phyloP scores from a whole-genome alignment of 2,329 filamentous ascomycete species.

The Pyrenophora seminiperda region DNA sequence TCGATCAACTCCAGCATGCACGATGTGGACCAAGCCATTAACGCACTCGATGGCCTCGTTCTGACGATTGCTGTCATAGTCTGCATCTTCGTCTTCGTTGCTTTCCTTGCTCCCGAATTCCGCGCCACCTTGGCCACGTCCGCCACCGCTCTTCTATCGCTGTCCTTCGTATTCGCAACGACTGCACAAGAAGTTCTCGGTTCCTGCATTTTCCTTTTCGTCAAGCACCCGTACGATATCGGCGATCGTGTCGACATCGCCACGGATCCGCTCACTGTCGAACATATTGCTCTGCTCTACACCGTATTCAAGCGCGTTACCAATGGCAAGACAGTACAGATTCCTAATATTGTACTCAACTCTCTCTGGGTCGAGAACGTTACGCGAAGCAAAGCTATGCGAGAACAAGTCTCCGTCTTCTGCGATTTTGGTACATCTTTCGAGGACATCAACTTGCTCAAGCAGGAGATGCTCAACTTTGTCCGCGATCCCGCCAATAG shows the following conservation, averaged over 20 bases:
- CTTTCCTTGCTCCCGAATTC: slow-evolving; percentile 87
- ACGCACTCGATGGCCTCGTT: slow-evolving; percentile 85
- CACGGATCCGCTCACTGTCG: slow-evolving; percentile 74
- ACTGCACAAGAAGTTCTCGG: slow-evolving; percentile 95
- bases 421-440: slow-evolving; percentile 87
- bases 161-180: slow-evolving; percentile 95
- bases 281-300: slow-evolving; percentile 92
- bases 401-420: slow-evolving; percentile 78
- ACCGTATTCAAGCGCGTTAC: slow-evolving; percentile 86
- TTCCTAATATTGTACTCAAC: slow-evolving; percentile 92
- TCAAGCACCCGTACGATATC: slow-evolving; percentile 97
- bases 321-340: slow-evolving; percentile 77
- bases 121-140: slow-evolving; percentile 85
- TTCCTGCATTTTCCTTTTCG: slow-evolving; percentile 97
- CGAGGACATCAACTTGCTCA: slow-evolving; percentile 85
- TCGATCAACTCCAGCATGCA: slow-evolving; percentile 92
- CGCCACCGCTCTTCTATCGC: slow-evolving; percentile 86
- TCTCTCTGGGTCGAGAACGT: slow-evolving; percentile 95
- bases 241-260: slow-evolving; percentile 89
- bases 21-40: slow-evolving; percentile 93
- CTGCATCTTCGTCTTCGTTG: slow-evolving; percentile 82
- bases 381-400: slow-evolving; percentile 88
- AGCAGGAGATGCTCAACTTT: slow-evolving; percentile 82
- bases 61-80: slow-evolving; percentile 80
- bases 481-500: slow-evolving; percentile 82